These are phyloP conservation scores for Aureobasidium sp. DNA, from an alignment of 2,329 filamentous ascomycete genomes.

Conservation along the genomic window DNA sequence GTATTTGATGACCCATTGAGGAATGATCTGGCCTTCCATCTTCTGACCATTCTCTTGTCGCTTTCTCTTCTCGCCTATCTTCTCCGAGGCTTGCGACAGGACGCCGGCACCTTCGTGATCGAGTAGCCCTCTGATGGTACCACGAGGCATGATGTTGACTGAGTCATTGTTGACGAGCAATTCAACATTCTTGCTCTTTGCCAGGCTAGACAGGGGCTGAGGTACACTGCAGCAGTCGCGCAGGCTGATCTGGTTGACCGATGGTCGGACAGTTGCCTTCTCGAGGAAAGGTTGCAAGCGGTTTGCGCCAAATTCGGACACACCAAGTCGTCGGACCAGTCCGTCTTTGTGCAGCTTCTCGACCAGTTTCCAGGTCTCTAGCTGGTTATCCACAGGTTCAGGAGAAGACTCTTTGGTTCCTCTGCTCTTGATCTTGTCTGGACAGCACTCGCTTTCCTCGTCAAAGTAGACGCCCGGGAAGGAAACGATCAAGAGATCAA, in stretches of 20 bases:
- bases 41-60: conserved; percentile 43
- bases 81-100: conserved; percentile 53
- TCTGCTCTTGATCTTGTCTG: conserved; percentile 49
- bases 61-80: conserved; percentile 36
- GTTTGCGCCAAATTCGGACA: conserved; percentile 85
- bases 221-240: conserved; percentile 95
- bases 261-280: conserved; percentile 63
- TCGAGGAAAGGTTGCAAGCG: conserved; percentile 72
- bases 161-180: conserved; percentile 91
- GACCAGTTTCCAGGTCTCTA: conserved; percentile 61
- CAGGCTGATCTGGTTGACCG: conserved; percentile 93
- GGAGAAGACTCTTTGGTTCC: conserved; percentile 40
- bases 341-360: conserved; percentile 68
- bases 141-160: conserved; percentile 79
- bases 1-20: conserved; percentile 96
- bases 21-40: conserved; percentile 69
- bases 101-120: conserved; percentile 70
- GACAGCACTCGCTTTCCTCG: conserved; percentile 73
- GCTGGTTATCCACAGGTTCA: conserved; percentile 53
- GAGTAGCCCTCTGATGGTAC: conserved; percentile 77
- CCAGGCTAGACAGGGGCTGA: conserved; percentile 74
- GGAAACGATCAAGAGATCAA: conserved; percentile 86
- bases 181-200: conserved; percentile 77
- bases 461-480: conserved; percentile 93
- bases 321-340: conserved; percentile 66